phyloP scores from a whole-genome alignment of 164 flowering plant species.

The Santalum album region DNA sequence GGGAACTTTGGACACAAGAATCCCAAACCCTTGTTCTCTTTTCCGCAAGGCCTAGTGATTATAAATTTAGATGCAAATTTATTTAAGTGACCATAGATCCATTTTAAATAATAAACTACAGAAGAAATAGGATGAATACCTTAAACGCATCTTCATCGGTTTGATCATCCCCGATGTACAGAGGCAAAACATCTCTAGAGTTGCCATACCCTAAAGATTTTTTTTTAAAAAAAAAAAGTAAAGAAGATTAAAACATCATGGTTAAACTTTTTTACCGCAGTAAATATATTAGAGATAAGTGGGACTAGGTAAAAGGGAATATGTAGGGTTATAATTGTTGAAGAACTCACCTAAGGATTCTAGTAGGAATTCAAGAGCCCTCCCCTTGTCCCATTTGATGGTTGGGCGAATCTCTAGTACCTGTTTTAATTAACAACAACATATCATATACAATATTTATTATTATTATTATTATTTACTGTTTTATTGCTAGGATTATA shows the following conservation, averaged over 20 bases:
- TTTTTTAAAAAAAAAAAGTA: too few species aligned
- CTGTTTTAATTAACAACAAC: conserved; percentile 17
- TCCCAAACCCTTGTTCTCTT: conserved; percentile 77
- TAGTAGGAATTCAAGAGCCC: conserved; percentile 83
- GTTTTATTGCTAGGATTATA: background rate
- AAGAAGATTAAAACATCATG: too few species aligned
- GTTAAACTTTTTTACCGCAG: too few species aligned
- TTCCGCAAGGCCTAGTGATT: conserved; percentile 48
- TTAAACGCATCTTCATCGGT: conserved; percentile 97
- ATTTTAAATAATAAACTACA: background rate
- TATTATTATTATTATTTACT: too few species aligned
- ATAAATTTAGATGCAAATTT: too few species aligned
- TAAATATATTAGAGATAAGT: too few species aligned
- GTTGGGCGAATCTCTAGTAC: conserved; percentile 87
- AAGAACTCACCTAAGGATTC: conserved; percentile 68
- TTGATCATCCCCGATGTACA: conserved; percentile 90
- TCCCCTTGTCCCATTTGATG: conserved; percentile 99
- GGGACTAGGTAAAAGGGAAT: too few species aligned
- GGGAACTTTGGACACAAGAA: conserved; percentile 71
- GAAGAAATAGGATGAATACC: too few species aligned
- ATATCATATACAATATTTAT: too few species aligned
- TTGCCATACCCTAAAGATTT: conserved; percentile 52
- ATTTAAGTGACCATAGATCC: too few species aligned
- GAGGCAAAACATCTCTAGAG: conserved; percentile 49
- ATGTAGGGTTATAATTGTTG: too few species aligned